phyloP scores from a whole-genome alignment of 192 early-diverging fungal genomes.

The Coemansia sp. region DNA sequence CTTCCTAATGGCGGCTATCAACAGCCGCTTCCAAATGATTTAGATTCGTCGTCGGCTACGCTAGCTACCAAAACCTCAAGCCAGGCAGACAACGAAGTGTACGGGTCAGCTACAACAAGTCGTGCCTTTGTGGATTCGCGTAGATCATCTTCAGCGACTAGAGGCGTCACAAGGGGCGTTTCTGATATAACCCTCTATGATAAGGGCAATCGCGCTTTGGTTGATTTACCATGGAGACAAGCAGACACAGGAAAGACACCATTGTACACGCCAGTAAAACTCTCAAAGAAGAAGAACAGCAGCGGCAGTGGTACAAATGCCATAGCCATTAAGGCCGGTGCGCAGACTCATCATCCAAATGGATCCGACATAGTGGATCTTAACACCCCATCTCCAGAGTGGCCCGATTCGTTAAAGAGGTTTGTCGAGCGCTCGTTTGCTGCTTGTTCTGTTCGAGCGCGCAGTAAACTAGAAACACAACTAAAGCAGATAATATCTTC shows the following conservation, averaged over 20 bases:
- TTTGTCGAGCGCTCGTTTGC: constrained; percentile 55
- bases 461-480: constrained; percentile 33
- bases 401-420: constrained; percentile 34
- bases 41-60: neutral
- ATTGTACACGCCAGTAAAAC: constrained; percentile 34
- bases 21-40: neutral
- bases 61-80: neutral
- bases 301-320: neutral
- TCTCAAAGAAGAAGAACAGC: constrained; percentile 30
- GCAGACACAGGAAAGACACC: constrained; percentile 17
- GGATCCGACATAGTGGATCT: neutral
- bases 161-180: constrained; percentile 29
- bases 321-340: neutral
- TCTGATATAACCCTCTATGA: constrained; percentile 20
- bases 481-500: constrained; percentile 50
- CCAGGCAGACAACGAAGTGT: neutral
- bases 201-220: neutral
- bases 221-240: constrained; percentile 13
- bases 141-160: constrained; percentile 37
- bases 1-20: neutral
- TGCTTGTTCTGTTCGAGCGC: constrained; percentile 20
- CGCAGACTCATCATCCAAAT: neutral
- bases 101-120: neutral
- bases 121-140: constrained; percentile 10
- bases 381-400: constrained; percentile 10